Evolutionary conservation across 306 rosid species (phyloP).

Genomic region (Inga oerstediana): DNA sequence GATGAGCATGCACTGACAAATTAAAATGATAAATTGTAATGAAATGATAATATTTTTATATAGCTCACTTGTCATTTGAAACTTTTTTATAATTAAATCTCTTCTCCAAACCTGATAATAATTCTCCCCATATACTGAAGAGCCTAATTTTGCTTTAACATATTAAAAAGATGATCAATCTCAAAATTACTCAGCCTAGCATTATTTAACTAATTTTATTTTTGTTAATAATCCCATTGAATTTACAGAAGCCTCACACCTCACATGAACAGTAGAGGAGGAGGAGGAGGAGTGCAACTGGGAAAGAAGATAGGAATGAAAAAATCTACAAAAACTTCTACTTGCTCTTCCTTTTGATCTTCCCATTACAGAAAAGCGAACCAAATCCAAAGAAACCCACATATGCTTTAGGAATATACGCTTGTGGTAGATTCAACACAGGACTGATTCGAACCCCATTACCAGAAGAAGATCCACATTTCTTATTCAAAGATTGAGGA

Average conservation of each 20-base stretch:
- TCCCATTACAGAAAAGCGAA: constrained; percentile 83
- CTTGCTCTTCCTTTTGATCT: constrained; percentile 69
- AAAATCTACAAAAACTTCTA: constrained; percentile 14
- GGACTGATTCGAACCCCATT: constrained; percentile 84
- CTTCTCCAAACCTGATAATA: too few species aligned
- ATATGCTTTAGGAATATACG: constrained; percentile 81
- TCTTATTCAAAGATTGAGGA: constrained; percentile 50
- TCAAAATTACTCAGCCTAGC: background rate
- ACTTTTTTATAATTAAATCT: too few species aligned
- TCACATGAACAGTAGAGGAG: constrained; percentile 37
- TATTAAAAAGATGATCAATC: background rate
- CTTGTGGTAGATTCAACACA: constrained; percentile 83
- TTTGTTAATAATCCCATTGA: background rate
- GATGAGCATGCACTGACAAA: too few species aligned
- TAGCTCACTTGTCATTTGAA: too few species aligned
- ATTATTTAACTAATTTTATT: background rate
- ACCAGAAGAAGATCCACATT: constrained; percentile 47
- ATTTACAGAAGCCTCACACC: constrained; percentile 34
- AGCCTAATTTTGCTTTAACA: background rate
- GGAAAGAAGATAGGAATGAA: background rate
- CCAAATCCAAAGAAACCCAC: constrained; percentile 83
- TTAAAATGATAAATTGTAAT: too few species aligned
- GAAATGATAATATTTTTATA: too few species aligned
- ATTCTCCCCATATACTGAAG: too few species aligned
- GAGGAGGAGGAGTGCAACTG: background rate